Evolutionary conservation across 345 rosid species (phyloP).

Genomic region (Sisymbrium altissimum): DNA sequence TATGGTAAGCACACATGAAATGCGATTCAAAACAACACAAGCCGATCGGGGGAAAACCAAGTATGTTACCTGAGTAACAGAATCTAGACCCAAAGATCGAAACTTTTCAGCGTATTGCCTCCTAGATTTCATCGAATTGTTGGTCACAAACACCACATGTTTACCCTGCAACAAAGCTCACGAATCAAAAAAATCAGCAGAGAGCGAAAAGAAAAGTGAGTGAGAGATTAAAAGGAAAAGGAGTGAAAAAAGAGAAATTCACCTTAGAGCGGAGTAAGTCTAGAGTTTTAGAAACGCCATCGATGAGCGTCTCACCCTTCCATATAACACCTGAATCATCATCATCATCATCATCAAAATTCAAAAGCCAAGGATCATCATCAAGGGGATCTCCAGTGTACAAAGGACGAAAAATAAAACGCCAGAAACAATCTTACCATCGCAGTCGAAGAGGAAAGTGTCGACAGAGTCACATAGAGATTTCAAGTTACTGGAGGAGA

Average conservation of each 20-base stretch:
- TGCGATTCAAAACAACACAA: background rate
- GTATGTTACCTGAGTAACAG: constrained; percentile 57
- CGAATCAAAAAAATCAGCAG: background rate
- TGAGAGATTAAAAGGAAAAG: background rate
- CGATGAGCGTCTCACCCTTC: constrained; percentile 80
- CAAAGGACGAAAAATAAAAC: no score
- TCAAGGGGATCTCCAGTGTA: background rate
- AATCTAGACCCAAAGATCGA: constrained; percentile 58
- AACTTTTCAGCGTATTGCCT: constrained; percentile 69
- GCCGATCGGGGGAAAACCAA: background rate
- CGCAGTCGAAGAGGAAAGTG: constrained; percentile 74
- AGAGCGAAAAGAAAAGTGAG: background rate
- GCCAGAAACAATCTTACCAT: constrained; percentile 34
- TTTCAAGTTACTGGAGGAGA: constrained; percentile 36
- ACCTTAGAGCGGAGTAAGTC: constrained; percentile 74
- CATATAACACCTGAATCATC: constrained; percentile 75
- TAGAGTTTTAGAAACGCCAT: constrained; percentile 62
- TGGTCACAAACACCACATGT: constrained; percentile 79
- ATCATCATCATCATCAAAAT: no score
- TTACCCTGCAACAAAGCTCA: constrained; percentile 51
- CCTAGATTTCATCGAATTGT: constrained; percentile 78
- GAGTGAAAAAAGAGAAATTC: background rate
- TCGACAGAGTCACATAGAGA: constrained; percentile 57
- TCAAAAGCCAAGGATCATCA: background rate
- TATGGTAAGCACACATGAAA: background rate